Conservation (phyloP, 768 basidiomycete genomes). For the Suillus hirtellus region DNA sequence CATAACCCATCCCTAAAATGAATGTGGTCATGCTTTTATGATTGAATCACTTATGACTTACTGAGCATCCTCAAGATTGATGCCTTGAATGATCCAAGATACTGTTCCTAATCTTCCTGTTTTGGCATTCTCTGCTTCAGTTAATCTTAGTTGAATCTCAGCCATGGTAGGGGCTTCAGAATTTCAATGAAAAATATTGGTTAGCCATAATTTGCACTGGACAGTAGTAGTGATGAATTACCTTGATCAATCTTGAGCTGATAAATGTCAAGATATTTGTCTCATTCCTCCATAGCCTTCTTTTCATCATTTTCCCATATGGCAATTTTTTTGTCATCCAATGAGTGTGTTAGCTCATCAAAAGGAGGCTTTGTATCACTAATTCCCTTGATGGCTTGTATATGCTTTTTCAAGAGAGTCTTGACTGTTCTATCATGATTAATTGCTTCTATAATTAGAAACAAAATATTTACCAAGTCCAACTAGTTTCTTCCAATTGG, state of each 20-base stretch:
- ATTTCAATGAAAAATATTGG: not conserved
- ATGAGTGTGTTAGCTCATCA: not conserved
- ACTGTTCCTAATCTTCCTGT: slow-evolving; percentile 1
- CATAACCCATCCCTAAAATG: slow-evolving; percentile 8
- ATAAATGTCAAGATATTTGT: slow-evolving; percentile 6
- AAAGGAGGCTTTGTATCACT: not conserved
- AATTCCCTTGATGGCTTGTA: not conserved
- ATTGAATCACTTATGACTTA: slow-evolving; percentile 3
- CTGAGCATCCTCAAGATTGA: slow-evolving; percentile 12
- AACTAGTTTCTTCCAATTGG: slow-evolving; percentile 35
- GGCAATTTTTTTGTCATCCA: not conserved
- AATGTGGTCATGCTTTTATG: not conserved
- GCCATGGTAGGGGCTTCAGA: slow-evolving; percentile 11
- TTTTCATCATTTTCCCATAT: slow-evolving; percentile 3
- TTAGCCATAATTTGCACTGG: too few relatives aligned
- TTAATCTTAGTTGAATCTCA: slow-evolving; percentile 6
- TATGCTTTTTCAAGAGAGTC: slow-evolving; percentile 5
- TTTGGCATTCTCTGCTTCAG: not conserved
- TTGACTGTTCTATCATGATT: not conserved
- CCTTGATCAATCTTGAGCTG: slow-evolving; percentile 1
- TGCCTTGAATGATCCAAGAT: slow-evolving; percentile 8
- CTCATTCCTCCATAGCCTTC: slow-evolving; percentile 2
- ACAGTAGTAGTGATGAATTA: too few relatives aligned
- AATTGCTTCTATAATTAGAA: not conserved
- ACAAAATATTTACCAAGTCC: slow-evolving; percentile 19